Evolutionary conservation across 1,284 basidiomycete genomes (phyloP).

Genomic region (Apiotrichum laibachii): DNA sequence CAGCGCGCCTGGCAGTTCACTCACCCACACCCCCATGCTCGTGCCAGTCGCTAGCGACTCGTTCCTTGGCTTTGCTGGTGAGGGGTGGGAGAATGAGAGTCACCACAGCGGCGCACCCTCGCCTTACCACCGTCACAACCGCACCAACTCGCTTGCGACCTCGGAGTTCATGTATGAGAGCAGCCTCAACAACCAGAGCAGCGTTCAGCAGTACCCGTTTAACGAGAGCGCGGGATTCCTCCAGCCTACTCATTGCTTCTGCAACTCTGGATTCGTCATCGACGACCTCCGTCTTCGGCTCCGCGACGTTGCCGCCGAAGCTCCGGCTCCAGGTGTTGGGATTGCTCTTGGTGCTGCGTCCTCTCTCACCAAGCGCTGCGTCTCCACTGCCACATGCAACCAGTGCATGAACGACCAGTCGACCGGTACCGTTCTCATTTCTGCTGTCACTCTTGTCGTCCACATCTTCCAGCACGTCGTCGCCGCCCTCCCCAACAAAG

Average conservation of each 20-base stretch:
- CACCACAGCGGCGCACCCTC: not conserved
- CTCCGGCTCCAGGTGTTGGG: not conserved
- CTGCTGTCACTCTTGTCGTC: not conserved
- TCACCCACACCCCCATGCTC: not conserved
- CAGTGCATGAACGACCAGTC: not conserved
- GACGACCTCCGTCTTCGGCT: slow-evolving; percentile 2
- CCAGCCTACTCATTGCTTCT: not conserved
- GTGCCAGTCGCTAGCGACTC: not conserved
- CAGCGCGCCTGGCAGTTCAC: not conserved
- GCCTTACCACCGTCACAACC: not conserved
- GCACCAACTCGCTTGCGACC: not conserved
- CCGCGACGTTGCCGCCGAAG: not conserved
- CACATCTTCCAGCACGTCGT: not conserved
- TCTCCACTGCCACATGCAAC: not conserved
- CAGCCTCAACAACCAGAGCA: not conserved
- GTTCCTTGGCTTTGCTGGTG: not conserved
- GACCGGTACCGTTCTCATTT: not conserved
- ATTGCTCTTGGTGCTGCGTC: slow-evolving; percentile 1
- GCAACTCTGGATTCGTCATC: not conserved
- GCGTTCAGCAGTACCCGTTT: not conserved
- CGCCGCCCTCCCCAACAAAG: not conserved
- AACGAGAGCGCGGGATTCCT: not conserved
- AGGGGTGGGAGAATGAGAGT: not conserved
- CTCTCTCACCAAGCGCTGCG: not conserved
- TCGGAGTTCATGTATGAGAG: not conserved